Evolutionary conservation across 208 protist genomes (phyloP).

Genomic region (Acanthamoeba lenticulata): DNA sequence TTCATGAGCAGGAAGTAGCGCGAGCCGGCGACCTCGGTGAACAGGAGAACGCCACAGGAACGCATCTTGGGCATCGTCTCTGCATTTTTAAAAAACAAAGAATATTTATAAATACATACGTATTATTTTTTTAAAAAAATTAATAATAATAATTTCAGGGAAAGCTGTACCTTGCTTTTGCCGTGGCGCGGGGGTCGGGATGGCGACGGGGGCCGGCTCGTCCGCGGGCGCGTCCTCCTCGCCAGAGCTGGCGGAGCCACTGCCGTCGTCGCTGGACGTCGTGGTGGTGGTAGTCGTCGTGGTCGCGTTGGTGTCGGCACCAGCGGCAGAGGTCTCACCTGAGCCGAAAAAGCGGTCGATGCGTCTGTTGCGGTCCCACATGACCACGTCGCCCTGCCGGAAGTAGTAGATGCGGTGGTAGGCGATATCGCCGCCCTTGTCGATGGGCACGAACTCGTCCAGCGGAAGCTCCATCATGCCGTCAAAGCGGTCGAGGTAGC

Average conservation of each 20-base stretch:
- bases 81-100: too few relatives aligned
- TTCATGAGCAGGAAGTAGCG: conserved; percentile 36
- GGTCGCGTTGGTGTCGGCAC: background rate
- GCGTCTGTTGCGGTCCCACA: conserved; percentile 53
- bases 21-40: conserved; percentile 1
- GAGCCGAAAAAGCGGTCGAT: conserved; percentile 46
- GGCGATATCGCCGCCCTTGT: conserved; percentile 62
- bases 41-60: conserved; percentile 19
- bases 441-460: conserved; percentile 52
- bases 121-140: too few relatives aligned
- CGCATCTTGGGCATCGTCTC: conserved; percentile 34
- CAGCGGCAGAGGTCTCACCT: background rate
- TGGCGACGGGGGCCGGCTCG: background rate
- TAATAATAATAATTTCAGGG: too few relatives aligned
- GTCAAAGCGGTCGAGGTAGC: conserved; percentile 61
- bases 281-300: background rate
- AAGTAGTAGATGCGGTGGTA: conserved; percentile 63
- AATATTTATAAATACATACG: too few relatives aligned
- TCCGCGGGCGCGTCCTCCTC: background rate
- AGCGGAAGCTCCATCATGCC: conserved; percentile 56
- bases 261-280: background rate
- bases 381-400: background rate
- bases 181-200: background rate
- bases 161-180: too few relatives aligned
- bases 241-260: background rate